Conservation (phyloP, 2,329 filamentous ascomycete species). For the Dactylellina sp. region DNA sequence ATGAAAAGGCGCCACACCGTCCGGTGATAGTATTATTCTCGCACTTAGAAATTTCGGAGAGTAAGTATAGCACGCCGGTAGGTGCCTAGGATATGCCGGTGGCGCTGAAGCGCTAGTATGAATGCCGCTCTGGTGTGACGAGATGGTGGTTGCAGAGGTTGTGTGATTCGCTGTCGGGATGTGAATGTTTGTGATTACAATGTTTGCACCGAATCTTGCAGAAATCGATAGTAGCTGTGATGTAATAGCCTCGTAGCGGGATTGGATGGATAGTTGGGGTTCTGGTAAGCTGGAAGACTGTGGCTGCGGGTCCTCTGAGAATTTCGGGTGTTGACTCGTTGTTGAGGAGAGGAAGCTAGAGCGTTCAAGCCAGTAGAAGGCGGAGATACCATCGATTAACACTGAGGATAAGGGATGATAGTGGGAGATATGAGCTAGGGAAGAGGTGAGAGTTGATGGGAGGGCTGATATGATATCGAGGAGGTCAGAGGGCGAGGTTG, state of each 20-base stretch:
- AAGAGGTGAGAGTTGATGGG: slow-evolving; percentile 30
- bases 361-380: slow-evolving; percentile 57
- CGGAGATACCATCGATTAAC: slow-evolving; percentile 54
- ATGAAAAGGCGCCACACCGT: slow-evolving; percentile 49
- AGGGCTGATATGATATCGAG: slow-evolving; percentile 41
- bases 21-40: slow-evolving; percentile 42
- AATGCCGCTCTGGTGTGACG: slow-evolving; percentile 1
- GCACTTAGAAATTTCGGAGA: slow-evolving; percentile 47
- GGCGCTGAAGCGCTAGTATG: background rate
- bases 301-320: background rate
- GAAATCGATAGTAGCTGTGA: slow-evolving; percentile 21
- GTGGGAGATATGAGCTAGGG: slow-evolving; percentile 27
- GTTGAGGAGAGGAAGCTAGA: slow-evolving; percentile 11
- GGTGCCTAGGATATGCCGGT: slow-evolving; percentile 33
- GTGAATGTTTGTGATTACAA: slow-evolving; percentile 47
- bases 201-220: slow-evolving; percentile 31
- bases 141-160: background rate
- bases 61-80: slow-evolving; percentile 54
- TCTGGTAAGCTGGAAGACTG: background rate
- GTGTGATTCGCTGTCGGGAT: slow-evolving; percentile 22
- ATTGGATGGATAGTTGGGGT: slow-evolving; percentile 29
- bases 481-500: slow-evolving; percentile 37
- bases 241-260: slow-evolving; percentile 37
- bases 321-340: background rate
- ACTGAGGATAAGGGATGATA: slow-evolving; percentile 30